These are phyloP conservation scores for Trypanosoma grayi DNA, from an alignment of 208 protist genomes.

Conservation along the genomic window DNA sequence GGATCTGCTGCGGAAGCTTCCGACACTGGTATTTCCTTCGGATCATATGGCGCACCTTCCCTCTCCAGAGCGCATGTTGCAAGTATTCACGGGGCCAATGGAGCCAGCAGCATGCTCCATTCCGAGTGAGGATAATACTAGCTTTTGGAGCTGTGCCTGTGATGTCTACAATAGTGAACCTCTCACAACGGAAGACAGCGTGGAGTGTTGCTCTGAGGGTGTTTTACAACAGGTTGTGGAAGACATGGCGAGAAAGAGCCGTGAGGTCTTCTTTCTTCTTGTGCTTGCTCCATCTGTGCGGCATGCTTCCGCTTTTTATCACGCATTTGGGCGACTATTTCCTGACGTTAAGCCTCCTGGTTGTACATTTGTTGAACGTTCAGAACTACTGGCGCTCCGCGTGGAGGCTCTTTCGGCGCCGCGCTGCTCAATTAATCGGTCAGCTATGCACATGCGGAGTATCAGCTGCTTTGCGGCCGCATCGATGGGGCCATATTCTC, in stretches of 20 bases:
- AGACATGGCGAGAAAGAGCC: background rate
- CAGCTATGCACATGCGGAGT: slow-evolving; percentile 88
- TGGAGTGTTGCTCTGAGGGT: background rate
- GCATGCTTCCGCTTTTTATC: slow-evolving; percentile 4
- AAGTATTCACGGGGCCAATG: background rate
- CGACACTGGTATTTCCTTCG: slow-evolving; percentile 30
- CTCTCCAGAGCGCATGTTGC: background rate
- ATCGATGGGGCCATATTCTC: slow-evolving; percentile 79
- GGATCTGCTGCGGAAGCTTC: slow-evolving; percentile 33
- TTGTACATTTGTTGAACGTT: slow-evolving; percentile 17
- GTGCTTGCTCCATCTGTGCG: slow-evolving; percentile 21
- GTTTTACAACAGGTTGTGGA: slow-evolving; percentile 11
- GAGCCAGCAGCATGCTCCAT: background rate
- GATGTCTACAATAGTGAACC: slow-evolving; percentile 9
- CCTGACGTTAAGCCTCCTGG: slow-evolving; percentile 13
- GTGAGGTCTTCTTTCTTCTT: slow-evolving; percentile 19
- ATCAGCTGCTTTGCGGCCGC: slow-evolving; percentile 90
- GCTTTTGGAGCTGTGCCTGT: slow-evolving; percentile 10
- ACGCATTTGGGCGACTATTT: slow-evolving; percentile 9
- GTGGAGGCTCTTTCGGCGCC: slow-evolving; percentile 21
- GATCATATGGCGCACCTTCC: slow-evolving; percentile 37
- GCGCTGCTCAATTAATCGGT: slow-evolving; percentile 2
- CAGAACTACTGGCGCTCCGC: background rate
- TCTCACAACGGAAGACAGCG: background rate
- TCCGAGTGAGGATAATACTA: background rate